A percentile compares a stretch with the other conserved stretches of the same genome.
Conservation (phyloP, 179 eudicot genomes). For the Pouteria campechiana region DNA sequence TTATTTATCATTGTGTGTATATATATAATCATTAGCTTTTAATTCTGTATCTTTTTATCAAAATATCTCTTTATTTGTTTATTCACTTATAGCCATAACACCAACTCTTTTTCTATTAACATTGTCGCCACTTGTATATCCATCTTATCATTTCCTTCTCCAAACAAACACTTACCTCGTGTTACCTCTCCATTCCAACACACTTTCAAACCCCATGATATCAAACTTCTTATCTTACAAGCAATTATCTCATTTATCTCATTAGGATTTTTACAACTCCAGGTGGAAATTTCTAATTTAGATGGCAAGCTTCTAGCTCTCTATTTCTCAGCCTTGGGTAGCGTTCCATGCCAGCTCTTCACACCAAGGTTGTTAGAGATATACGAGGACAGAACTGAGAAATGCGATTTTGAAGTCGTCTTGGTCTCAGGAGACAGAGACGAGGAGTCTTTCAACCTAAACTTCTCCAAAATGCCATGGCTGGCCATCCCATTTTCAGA, state of each 20-base stretch:
- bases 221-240: background rate
- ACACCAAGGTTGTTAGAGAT: slow-evolving; percentile 24
- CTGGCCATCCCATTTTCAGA: slow-evolving; percentile 38
- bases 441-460: slow-evolving; percentile 19
- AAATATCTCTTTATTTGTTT: background rate
- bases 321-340: slow-evolving; percentile 40
- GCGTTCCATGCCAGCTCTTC: slow-evolving; percentile 30
- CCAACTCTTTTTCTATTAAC: background rate
- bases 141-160: too few relatives aligned
- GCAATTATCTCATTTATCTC: background rate
- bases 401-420: slow-evolving; percentile 27
- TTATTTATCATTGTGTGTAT: too few relatives aligned
- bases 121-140: too few relatives aligned
- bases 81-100: background rate
- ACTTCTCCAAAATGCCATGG: slow-evolving; percentile 48
- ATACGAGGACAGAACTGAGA: slow-evolving; percentile 23
- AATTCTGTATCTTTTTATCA: too few relatives aligned
- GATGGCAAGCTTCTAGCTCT: slow-evolving; percentile 25
- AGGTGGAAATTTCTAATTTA: slow-evolving; percentile 27
- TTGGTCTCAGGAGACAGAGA: slow-evolving; percentile 24
- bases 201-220: too few relatives aligned
- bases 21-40: too few relatives aligned
- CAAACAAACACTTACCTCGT: too few relatives aligned
- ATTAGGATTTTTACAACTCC: slow-evolving; percentile 3
- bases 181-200: too few relatives aligned